Evolutionary conservation across 2,329 filamentous ascomycete species (phyloP), one percentile per base, ranked within the genome.

Genomic region (Aureobasidium sp.): DNA sequence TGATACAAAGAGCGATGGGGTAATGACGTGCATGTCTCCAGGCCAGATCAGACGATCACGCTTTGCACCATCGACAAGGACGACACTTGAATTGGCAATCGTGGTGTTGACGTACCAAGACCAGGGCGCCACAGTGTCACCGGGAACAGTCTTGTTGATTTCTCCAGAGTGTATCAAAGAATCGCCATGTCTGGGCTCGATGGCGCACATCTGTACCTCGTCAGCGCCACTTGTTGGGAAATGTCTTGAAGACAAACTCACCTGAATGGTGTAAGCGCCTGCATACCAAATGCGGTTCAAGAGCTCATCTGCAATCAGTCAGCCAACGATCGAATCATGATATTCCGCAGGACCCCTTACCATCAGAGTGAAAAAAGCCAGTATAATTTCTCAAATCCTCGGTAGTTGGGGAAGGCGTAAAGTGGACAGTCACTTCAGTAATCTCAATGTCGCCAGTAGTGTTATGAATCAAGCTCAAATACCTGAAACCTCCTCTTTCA

Each of bases 41-140:
- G 80, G 74, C 79, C 79, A 84, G 1, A 83, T 75, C 19, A 79
- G 68, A 7, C 78, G 71, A 59, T 83, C 80, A 24, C 79, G 71
- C 62, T 83, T 83, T 2, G 78, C 77, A 19, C 79, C 79, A 61
- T 83, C 79, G 1, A 69, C 67, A 7, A 73, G 57, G 3, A 63
- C 61, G 14, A 65, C 68, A 0, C 58, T 64, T 0, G 69, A 69
- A 32, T 70, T 68, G 0, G 70, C 65, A 39, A 73, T 70, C 0
- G 71, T 72, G 19, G 61, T 64, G 41, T 72, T 73, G 57, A 65
- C 62, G 25, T 68, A 72, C 71, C 70, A 74, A 1, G 66, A 65
- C 12, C 67, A 63, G 34, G 60, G 61, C 7, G 59, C 54, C 2
- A 59, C 59, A 4, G 56, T 55, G 41, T 69, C 66, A 3, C 61